Evolutionary conservation across 2,329 filamentous ascomycete species (phyloP), one percentile per base, ranked within the genome.

Genomic region (Ascochyta koolunga): DNA sequence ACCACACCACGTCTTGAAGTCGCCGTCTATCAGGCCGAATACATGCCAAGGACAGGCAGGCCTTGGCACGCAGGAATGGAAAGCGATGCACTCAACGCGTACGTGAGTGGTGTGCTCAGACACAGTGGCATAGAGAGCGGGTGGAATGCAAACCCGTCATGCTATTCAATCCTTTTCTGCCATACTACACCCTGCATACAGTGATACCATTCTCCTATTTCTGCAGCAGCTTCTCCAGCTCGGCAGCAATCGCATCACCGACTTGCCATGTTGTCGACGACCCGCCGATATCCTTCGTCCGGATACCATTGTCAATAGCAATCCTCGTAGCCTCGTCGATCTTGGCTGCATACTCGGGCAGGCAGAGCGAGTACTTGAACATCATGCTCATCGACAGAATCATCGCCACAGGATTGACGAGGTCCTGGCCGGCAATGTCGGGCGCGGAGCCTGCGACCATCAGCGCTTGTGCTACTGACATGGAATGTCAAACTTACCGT

Each of bases 321-420:
- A 83, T 85, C 71, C 85, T 84, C 44, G 96, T 92, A 3, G 93
- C 92, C 56, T 87, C 83, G 78, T 97, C 92, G 59, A 97, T 86
- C 43, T 87, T 86, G 57, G 85, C 83, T 29, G 93, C 89, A 76
- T 97, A 88, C 44, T 86, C 82, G 25, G 89, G 86, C 62, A 93
- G 85, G 68, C 87, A 86, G 54, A 98, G 85, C 13, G 92, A 96
- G 82, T 97, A 98, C 71, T 91, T 89, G 69, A 97, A 84, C 88
- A 99, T 90, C 92, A 98, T 96, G 68, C 91, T 91, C 13, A 96
- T 84, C 11, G 92, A 96, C 37, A 98, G 85, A 61, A 98, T 91
- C 49, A 91, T 93, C 44, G 93, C 93, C 56, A 98, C 83, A 29
- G 93, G 93, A 82, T 96, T 96, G 69, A 96, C 92, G 64, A 96